Evolutionary conservation across 768 basidiomycete genomes (phyloP).

Genomic region (Phanerochaete sordida): DNA sequence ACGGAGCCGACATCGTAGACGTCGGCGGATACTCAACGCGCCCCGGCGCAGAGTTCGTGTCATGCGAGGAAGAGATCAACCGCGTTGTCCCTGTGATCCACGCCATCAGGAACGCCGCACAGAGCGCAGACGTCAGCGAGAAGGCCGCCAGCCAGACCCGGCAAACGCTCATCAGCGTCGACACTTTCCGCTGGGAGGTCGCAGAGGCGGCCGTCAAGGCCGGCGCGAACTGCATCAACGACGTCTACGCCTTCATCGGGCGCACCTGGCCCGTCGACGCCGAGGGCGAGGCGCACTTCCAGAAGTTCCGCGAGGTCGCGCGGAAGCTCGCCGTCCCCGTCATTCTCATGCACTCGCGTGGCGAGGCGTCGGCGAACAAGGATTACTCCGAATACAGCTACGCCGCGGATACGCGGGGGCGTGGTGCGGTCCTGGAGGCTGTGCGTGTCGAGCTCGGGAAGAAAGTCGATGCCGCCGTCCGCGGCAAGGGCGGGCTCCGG

Average conservation of each 20-base stretch:
- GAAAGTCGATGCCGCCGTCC: conserved; percentile 62
- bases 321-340: conserved; percentile 70
- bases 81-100: conserved; percentile 72
- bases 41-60: conserved; percentile 69
- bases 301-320: conserved; percentile 63
- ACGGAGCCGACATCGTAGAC: conserved; percentile 79
- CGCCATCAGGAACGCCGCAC: conserved; percentile 43
- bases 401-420: conserved; percentile 29
- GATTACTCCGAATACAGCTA: conserved; percentile 49
- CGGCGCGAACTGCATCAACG: conserved; percentile 93
- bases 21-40: conserved; percentile 94
- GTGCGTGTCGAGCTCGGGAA: conserved; percentile 69
- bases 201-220: conserved; percentile 70
- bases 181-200: conserved; percentile 85
- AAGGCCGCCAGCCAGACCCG: not conserved
- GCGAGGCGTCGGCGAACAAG: conserved; percentile 75
- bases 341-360: conserved; percentile 92
- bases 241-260: conserved; percentile 81
- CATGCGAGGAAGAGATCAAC: conserved; percentile 61
- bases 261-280: conserved; percentile 37
- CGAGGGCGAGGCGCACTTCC: conserved; percentile 37
- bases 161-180: conserved; percentile 66
- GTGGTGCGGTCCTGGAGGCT: conserved; percentile 55
- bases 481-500: conserved; percentile 66
- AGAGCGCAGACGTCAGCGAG: not conserved